phyloP scores from a whole-genome alignment of 495 filamentous ascomycete species.

The Penicillium coprophilum region DNA sequence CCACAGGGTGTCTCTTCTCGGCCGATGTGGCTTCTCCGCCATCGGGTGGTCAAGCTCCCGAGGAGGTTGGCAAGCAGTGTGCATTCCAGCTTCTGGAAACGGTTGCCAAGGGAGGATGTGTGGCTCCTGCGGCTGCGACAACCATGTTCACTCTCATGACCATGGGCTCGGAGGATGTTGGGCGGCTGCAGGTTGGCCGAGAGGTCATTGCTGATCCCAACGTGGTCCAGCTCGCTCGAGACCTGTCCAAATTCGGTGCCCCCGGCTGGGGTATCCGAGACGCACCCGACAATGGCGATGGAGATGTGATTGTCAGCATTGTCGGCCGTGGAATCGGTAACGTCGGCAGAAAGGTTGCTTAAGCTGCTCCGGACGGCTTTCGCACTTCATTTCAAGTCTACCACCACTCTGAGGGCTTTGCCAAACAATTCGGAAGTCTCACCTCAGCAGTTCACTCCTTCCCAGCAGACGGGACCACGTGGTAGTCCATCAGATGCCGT shows the following conservation, averaged over 20 bases:
- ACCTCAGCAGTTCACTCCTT: constrained; percentile 1
- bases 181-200: constrained; percentile 58
- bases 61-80: constrained; percentile 84
- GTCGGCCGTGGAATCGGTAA: constrained; percentile 95
- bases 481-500: constrained; percentile 5
- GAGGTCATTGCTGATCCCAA: constrained; percentile 79
- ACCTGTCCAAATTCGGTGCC: constrained; percentile 79
- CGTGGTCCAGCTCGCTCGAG: constrained; percentile 74
- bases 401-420: constrained; percentile 5
- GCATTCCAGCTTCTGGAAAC: constrained; percentile 87
- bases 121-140: constrained; percentile 62
- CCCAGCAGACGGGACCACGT: neutral
- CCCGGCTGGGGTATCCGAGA: constrained; percentile 87
- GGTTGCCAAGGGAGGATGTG: constrained; percentile 78
- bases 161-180: constrained; percentile 81
- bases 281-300: constrained; percentile 59
- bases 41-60: constrained; percentile 75
- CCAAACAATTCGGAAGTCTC: neutral
- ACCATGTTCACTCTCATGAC: constrained; percentile 88
- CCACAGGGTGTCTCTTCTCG: constrained; percentile 77
- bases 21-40: constrained; percentile 84
- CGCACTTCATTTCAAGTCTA: constrained; percentile 4
- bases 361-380: constrained; percentile 23
- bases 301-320: constrained; percentile 81
- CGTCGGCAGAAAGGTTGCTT: constrained; percentile 90